Percentiles rank a stretch among this genome's conserved stretches.
These are phyloP conservation scores for Hypoxylon trugodes DNA, from an alignment of 495 filamentous ascomycete species.

Conservation along the genomic window DNA sequence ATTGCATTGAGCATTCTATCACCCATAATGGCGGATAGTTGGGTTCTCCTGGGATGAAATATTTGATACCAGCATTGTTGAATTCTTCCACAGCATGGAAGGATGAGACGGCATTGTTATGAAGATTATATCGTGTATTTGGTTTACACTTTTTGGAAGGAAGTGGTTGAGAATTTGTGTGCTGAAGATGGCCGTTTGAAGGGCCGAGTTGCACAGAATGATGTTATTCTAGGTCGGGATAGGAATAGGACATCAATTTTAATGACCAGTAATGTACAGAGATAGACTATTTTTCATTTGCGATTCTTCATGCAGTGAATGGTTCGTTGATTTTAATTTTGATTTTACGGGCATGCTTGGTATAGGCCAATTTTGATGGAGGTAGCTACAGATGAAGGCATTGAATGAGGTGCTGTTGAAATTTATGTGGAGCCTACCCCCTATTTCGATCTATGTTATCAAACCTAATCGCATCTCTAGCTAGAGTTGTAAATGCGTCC, in stretches of 20 bases:
- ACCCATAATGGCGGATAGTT: background rate
- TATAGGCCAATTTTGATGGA: too few species aligned
- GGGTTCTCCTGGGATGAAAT: background rate
- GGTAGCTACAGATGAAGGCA: too few species aligned
- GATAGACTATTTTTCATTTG: too few species aligned
- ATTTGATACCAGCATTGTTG: constrained; percentile 22
- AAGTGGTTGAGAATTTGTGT: constrained; percentile 1
- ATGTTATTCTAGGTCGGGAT: constrained; percentile 8
- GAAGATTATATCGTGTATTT: constrained; percentile 1
- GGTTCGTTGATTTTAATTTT: too few species aligned
- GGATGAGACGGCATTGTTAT: constrained; percentile 12
- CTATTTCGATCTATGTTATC: too few species aligned
- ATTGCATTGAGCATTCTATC: background rate
- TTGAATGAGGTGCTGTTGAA: too few species aligned
- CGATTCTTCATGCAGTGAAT: too few species aligned
- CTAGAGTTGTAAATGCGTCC: too few species aligned
- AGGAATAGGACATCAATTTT: constrained; percentile 6
- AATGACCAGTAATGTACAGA: background rate
- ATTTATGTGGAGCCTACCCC: too few species aligned
- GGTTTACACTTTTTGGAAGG: background rate
- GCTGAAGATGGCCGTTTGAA: background rate
- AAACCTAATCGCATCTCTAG: too few species aligned
- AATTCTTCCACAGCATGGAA: background rate
- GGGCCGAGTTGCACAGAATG: background rate
- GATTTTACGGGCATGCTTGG: too few species aligned